phyloP scores from a whole-genome alignment of 345 rosid genomes.

The Hibiscus syriacus region DNA sequence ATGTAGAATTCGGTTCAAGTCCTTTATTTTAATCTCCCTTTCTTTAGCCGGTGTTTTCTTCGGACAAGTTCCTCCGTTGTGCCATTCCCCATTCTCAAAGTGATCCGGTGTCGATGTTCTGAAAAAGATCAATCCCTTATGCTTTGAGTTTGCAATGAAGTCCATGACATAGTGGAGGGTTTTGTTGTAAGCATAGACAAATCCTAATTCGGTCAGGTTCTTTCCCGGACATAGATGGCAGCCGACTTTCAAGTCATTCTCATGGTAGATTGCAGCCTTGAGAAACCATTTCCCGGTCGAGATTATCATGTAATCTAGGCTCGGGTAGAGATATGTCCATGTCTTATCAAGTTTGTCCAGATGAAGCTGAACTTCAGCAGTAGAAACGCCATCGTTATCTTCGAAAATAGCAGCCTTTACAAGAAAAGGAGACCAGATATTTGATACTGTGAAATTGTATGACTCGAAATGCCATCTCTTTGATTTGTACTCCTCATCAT shows the following conservation, averaged over 20 bases:
- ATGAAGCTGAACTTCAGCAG: slow-evolving; percentile 67
- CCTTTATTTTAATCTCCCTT: slow-evolving; percentile 55
- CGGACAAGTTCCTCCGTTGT: slow-evolving; percentile 69
- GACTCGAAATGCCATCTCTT: slow-evolving; percentile 70
- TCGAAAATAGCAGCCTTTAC: slow-evolving; percentile 80
- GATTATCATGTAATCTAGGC: slow-evolving; percentile 59
- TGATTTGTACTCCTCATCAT: slow-evolving; percentile 67
- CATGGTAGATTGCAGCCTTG: slow-evolving; percentile 75
- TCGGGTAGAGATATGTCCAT: slow-evolving; percentile 48
- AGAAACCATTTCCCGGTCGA: slow-evolving; percentile 98
- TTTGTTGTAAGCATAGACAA: slow-evolving; percentile 63
- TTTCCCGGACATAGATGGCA: slow-evolving; percentile 72
- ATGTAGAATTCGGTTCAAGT: slow-evolving; percentile 48
- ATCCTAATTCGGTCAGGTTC: slow-evolving; percentile 62
- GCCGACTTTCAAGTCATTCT: slow-evolving; percentile 49
- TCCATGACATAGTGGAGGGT: slow-evolving; percentile 50
- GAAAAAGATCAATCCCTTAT: slow-evolving; percentile 54
- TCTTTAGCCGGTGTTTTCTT: slow-evolving; percentile 52
- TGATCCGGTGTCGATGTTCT: slow-evolving; percentile 90
- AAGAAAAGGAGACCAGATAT: slow-evolving; percentile 91
- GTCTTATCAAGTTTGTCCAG: slow-evolving; percentile 72
- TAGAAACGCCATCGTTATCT: slow-evolving; percentile 67
- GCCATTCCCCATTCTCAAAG: slow-evolving; percentile 93
- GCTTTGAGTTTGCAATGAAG: slow-evolving; percentile 43
- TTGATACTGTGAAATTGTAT: slow-evolving; percentile 62